Evolutionary conservation across 495 filamentous ascomycete genomes (phyloP), one percentile per base, ranked within the genome.

Genomic region (Lophiostoma macrostomum): DNA sequence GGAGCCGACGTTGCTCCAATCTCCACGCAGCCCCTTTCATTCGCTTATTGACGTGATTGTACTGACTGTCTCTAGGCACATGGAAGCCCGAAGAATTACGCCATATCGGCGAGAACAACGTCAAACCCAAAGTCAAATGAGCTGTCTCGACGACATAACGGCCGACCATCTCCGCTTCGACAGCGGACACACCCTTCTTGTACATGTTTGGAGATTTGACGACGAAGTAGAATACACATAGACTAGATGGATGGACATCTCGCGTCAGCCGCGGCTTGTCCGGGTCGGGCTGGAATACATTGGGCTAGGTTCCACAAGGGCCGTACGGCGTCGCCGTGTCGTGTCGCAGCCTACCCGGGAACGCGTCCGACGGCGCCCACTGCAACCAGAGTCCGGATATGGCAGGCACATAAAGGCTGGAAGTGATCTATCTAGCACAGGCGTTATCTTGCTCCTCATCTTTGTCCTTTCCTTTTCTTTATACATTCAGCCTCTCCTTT

Each of bases 81-180:
- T 90, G 86, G 86, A 90, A 90, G 67, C 85, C 85, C 28, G 84
- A 86, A 62, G 77, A 70, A 49, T 76, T 82, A 63, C 74, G 83
- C 31, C 80, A 85, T 40, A 67, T 70, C 38, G 65, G 64, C 49
- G 52, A 68, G 44, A 55, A 53, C 27, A 57, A 56, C 58, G 49
- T 40, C 42, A 53, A 20, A 60, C 39, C 39, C 30, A 39, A 6
- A n/a, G n/a, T n/a, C n/a, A n/a, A n/a, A n/a, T n/a, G n/a, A n/a
- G n/a, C n/a, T n/a, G n/a, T n/a, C n/a, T n/a, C n/a, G n/a, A 16
- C 37, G 22, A 28, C 18, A 6, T 44, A 6, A 27, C 34, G 22
- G 23, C 4, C 50, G 23, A 36, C 5, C 34, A 5, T 12, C n/a
- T 45, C 6, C 27, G 43, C 11, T 19, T 31, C 20, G 28, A 37